Conservation (phyloP, 495 filamentous ascomycete species). For the Darksidea phi region DNA sequence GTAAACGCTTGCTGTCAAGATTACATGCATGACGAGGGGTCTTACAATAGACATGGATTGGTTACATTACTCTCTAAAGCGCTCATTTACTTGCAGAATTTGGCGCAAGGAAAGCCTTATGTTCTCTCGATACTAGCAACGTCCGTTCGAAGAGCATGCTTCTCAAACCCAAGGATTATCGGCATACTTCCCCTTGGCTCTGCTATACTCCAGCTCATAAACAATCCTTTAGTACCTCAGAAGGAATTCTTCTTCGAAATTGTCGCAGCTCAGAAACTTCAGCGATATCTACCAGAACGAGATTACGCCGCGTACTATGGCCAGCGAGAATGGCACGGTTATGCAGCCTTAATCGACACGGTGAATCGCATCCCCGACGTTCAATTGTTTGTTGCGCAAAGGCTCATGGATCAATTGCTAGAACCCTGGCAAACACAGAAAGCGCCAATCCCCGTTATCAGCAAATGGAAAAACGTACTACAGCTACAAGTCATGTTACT, state of each 20-base stretch:
- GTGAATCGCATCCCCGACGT: slow-evolving; percentile 40
- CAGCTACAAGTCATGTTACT: slow-evolving; percentile 50
- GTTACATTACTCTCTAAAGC: slow-evolving; percentile 8
- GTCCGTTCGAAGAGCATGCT: slow-evolving; percentile 35
- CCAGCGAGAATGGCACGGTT: slow-evolving; percentile 40
- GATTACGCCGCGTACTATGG: slow-evolving; percentile 48
- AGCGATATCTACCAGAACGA: slow-evolving; percentile 20
- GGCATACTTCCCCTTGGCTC: slow-evolving; percentile 33
- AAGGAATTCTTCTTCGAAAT: slow-evolving; percentile 46
- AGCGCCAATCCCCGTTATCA: slow-evolving; percentile 43
- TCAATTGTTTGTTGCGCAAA: slow-evolving; percentile 28
- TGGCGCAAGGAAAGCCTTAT: slow-evolving; percentile 38
- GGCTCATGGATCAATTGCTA: slow-evolving; percentile 41
- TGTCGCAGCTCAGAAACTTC: slow-evolving; percentile 33
- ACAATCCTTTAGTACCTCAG: slow-evolving; percentile 39
- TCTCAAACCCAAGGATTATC: slow-evolving; percentile 18
- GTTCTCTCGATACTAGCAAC: slow-evolving; percentile 34
- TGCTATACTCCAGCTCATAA: slow-evolving; percentile 36
- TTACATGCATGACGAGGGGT: background rate
- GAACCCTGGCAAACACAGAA: slow-evolving; percentile 46
- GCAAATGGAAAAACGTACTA: slow-evolving; percentile 47
- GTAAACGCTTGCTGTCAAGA: slow-evolving; percentile 15
- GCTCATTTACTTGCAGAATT: slow-evolving; percentile 26
- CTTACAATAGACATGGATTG: background rate
- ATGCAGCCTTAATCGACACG: slow-evolving; percentile 48